Evolutionary conservation across 2,329 filamentous ascomycete species (phyloP), one percentile per base, ranked within the genome.

Genomic region (Apiospora rasikravindrae): DNA sequence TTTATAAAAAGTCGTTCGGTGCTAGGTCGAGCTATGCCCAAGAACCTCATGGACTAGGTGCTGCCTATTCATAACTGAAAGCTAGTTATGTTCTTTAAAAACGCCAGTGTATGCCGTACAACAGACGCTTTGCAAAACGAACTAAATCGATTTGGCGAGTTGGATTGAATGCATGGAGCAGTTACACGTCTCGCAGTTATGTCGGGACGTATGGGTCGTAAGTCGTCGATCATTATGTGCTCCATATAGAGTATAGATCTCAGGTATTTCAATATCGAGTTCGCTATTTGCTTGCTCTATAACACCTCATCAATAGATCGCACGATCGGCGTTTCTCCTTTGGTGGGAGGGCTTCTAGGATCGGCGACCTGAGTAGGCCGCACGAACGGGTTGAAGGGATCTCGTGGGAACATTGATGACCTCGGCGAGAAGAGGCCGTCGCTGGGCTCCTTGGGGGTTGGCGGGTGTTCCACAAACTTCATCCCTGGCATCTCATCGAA

Each of bases 251-350:
- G 37, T 64, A 64, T 33, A 64, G 33, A 64, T 64, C 57, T 64
- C 40, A 22, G 69, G 42, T 40, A 67, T 69, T 66, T 71, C 49
- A 69, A 74, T 71, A 69, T 29, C 67, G 51, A 77, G 69, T 49
- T 49, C 45, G 10, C 73, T 74, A 71, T 33, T 44, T 10, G 57
- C 57, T 69, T 42, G 64, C 19, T 53, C 19, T 86, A 95, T 81
- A 95, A 84, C 69, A 94, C 85, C 78, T 95, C 93, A 80, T 94
- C 92, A 77, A 96, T 96, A 72, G 92, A 95, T 71, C 93, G 87
- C 69, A 91, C 90, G 73, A 96, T 95, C 3, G 93, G 92, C 72
- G 90, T 90, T 80, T 93, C 92, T 51, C 93, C 93, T 77, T 89
- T 90, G 16, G 92, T 93, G 0, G 92, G 91, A 22, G 93, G 93